Evolutionary conservation across 257 asterid genomes (phyloP), one percentile per base, ranked within the genome.

Genomic region (Primulina tabacum): DNA sequence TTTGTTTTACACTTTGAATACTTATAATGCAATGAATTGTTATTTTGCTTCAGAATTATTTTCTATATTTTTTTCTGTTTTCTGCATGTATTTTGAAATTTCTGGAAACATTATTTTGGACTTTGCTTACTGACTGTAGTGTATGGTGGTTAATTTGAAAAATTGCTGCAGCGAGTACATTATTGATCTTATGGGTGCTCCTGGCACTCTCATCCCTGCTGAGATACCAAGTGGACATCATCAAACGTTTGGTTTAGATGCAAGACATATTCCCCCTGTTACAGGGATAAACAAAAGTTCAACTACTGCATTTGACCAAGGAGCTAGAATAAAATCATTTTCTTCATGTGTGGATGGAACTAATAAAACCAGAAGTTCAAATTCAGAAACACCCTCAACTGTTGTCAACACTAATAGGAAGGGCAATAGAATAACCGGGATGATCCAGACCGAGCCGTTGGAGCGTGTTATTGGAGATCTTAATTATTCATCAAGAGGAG

Each of bases 131-230:
- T 60, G 24, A 65, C 65, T 58, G 29, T 43, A 50, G 28, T 1
- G 40, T 35, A 56, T 68, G 58, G 58, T 53, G 56, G 66, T 67
- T 70, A 55, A 70, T 30, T 52, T 70, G 34, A 69, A 67, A 9
- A 62, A 32, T 75, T 71, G 69, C 76, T 88, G 92, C 96, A 94
- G 99, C 63, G 99, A 94, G 85, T 89, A 82, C 76, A 94, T 94
- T 71, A 86, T 94, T 81, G 99, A 94, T 82, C 89, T 94, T 72
- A 94, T 94, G 99, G 97, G 99, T 80, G 97, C 98, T 79, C 99
- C 99, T 14, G 99, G 99, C 73, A 81, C 97, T 57, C 93, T 94
- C 75, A 94, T 91, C 76, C 99, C 99, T 35, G 75, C 89, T 26
- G 99, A 94, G 86, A 78, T 83, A 32, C 92, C 99, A 26, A 82